Evolutionary conservation across 1,284 basidiomycete genomes (phyloP).

Genomic region (Anthracocystis walkeri): DNA sequence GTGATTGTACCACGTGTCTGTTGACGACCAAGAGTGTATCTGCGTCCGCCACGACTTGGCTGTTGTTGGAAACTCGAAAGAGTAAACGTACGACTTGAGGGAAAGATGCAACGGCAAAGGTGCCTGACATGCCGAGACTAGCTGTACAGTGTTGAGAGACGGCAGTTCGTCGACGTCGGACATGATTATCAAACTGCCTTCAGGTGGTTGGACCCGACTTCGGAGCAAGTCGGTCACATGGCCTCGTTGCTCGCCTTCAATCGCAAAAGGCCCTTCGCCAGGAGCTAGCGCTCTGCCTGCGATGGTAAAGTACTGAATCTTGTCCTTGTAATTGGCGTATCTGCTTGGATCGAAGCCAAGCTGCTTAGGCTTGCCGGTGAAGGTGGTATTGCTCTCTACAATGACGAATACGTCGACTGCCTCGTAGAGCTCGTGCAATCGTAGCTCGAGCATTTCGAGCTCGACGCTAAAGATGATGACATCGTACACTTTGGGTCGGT

Average conservation of each 20-base stretch:
- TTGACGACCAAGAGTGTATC: slow-evolving; percentile 72
- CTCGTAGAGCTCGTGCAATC: slow-evolving; percentile 76
- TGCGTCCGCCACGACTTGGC: slow-evolving; percentile 75
- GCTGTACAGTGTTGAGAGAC: slow-evolving; percentile 73
- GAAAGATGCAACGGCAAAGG: slow-evolving; percentile 76
- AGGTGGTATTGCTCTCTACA: slow-evolving; percentile 74
- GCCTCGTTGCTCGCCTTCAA: slow-evolving; percentile 26
- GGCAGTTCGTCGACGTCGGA: slow-evolving; percentile 80
- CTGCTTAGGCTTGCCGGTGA: slow-evolving; percentile 38
- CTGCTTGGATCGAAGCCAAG: slow-evolving; percentile 17
- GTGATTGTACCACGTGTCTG: slow-evolving; percentile 73
- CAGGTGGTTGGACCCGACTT: slow-evolving; percentile 18
- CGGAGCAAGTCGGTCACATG: slow-evolving; percentile 18
- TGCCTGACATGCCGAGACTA: slow-evolving; percentile 76
- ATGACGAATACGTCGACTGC: slow-evolving; percentile 78
- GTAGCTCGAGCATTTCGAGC: slow-evolving; percentile 78
- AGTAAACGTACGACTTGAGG: slow-evolving; percentile 77
- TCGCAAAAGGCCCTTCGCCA: slow-evolving; percentile 26
- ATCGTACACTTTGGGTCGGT: slow-evolving; percentile 28
- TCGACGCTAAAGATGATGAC: slow-evolving; percentile 72
- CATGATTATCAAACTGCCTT: slow-evolving; percentile 74
- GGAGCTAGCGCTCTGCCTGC: slow-evolving; percentile 20
- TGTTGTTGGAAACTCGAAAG: slow-evolving; percentile 74
- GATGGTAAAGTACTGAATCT: slow-evolving; percentile 24
- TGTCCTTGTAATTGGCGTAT: slow-evolving; percentile 17